Evolutionary conservation across 768 basidiomycete genomes (phyloP).

Genomic region (Tephrocybe sp.): DNA sequence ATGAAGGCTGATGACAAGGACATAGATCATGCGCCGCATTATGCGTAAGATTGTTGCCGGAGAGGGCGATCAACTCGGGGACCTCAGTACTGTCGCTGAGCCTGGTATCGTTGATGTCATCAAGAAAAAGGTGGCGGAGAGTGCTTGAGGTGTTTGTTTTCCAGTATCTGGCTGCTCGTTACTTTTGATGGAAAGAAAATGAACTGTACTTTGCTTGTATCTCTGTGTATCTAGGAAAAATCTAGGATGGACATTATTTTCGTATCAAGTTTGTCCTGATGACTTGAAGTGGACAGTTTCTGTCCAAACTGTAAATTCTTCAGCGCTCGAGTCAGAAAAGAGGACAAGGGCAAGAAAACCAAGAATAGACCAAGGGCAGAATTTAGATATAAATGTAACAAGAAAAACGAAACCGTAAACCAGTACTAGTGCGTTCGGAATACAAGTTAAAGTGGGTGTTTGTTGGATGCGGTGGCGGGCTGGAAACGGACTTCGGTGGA

Average conservation of each 20-base stretch:
- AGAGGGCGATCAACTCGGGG: constrained; percentile 94
- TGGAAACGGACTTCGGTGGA: not conserved
- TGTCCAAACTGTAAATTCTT: no score
- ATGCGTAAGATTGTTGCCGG: constrained; percentile 96
- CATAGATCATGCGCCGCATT: constrained; percentile 89
- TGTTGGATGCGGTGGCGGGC: no score
- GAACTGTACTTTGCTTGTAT: not conserved
- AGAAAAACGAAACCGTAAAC: no score
- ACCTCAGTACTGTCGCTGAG: constrained; percentile 91
- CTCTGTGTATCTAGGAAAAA: not conserved
- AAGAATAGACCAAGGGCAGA: no score
- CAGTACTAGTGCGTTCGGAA: no score
- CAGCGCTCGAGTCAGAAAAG: no score
- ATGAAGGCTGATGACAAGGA: not conserved
- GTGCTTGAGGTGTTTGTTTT: not conserved
- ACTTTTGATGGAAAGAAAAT: not conserved
- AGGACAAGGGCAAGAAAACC: no score
- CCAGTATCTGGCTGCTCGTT: not conserved
- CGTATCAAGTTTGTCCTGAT: no score
- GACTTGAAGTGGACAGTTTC: no score
- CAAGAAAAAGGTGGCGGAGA: constrained; percentile 71
- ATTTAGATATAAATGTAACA: no score
- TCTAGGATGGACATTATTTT: no score
- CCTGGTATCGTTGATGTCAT: constrained; percentile 84
- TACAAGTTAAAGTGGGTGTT: no score